Evolutionary conservation across 202 grass and related monocot species (phyloP).

Genomic region (Schoenoplectus triqueter): DNA sequence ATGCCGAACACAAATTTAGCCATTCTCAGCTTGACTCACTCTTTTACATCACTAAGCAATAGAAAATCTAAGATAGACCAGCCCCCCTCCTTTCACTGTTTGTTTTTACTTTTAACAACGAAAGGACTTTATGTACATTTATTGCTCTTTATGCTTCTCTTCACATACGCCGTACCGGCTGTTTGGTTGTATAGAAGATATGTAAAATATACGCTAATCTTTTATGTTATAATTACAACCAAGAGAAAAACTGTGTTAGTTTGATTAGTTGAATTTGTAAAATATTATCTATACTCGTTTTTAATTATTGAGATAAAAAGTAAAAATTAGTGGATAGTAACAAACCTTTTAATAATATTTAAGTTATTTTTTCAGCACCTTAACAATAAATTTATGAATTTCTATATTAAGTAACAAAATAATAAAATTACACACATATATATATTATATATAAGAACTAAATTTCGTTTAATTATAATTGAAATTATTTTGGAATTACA

Average conservation of each 20-base stretch:
- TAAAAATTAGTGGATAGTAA: not conserved
- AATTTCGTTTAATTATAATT: too few species aligned
- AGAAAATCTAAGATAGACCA: constrained; percentile 19
- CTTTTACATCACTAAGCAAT: not conserved
- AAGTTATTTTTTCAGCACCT: not conserved
- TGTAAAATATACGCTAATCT: not conserved
- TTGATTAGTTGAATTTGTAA: not conserved
- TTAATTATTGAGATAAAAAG: not conserved
- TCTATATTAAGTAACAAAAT: not conserved
- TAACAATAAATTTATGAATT: too few species aligned
- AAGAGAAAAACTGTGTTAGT: not conserved
- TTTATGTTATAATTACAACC: not conserved
- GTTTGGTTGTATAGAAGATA: not conserved
- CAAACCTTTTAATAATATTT: not conserved
- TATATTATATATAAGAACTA: too few species aligned
- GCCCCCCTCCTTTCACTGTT: not conserved
- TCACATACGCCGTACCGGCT: not conserved
- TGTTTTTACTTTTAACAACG: not conserved
- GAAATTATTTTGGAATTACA: too few species aligned
- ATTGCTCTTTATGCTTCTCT: not conserved
- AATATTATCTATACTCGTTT: not conserved
- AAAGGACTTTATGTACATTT: not conserved
- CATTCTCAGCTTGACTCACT: too few species aligned
- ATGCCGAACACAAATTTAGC: too few species aligned
- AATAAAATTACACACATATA: not conserved